Percentiles rank a stretch among this genome's conserved stretches.
Conservation (phyloP, 139 green algal genomes). For the Coelastrella sp. region DNA sequence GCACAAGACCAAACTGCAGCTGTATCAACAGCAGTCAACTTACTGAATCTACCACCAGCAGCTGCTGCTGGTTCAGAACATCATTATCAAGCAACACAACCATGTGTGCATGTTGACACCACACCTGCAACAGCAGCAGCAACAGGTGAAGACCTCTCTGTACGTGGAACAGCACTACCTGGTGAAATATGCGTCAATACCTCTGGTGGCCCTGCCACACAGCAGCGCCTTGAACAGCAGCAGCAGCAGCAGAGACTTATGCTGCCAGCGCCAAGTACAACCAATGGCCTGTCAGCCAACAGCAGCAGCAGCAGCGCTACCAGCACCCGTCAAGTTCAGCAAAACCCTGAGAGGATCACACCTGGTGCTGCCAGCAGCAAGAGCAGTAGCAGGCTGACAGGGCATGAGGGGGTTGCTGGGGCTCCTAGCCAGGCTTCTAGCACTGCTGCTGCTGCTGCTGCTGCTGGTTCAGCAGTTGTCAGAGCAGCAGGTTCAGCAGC, state of each 20-base stretch:
- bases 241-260: background rate
- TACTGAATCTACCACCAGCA: background rate
- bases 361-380: background rate
- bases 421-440: background rate
- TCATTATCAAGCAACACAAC: background rate
- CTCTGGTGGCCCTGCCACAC: background rate
- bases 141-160: background rate
- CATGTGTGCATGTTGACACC: background rate
- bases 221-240: background rate
- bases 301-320: background rate
- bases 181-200: background rate
- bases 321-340: background rate
- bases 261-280: background rate
- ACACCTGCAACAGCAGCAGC: background rate
- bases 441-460: background rate
- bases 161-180: background rate
- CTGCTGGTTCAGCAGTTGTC: background rate
- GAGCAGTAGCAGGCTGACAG: background rate
- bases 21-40: background rate
- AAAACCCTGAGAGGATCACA: no score
- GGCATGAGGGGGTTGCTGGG: background rate
- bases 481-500: constrained; percentile 14
- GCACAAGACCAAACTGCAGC: no score
- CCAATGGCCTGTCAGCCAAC: background rate
- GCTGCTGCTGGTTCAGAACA: background rate